Base-by-base conservation (phyloP, 306 rosid species). In the Rosa lucieae region DNA sequence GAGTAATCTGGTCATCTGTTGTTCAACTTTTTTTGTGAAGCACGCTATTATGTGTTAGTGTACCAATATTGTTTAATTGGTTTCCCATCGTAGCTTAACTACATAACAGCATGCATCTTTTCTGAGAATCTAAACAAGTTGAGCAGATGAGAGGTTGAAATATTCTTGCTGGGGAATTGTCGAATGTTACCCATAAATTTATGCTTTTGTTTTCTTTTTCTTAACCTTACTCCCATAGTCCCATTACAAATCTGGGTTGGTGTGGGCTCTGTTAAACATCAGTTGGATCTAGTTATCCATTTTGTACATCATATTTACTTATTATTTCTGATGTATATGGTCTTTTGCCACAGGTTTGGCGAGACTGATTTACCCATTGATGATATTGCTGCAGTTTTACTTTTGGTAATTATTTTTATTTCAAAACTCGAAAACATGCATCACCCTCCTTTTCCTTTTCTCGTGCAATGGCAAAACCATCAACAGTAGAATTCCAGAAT, bases 321-420 rank as follows among this genome's bases (percentile, higher is more conserved):
- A 10, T 39, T 26, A 53, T 76, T 76, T 77, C 52, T 86, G 14
- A 14, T 20, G 72, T 59, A 42, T 44, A 15, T 53, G 52, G 70
- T 79, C 63, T 62, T 59, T 82, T 82, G 80, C 79, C 83, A 32
- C 96, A 96, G 98, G 92, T 86, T 93, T 83, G 97, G 99, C 6
- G 93, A 85, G 83, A 89, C 90, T 76, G 98, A 93, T 90, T 88
- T 93, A 79, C 99, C 98, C 40, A 62, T 96, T 63, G 98, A 96
- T 86, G 99, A 96, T 83, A 91, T 93, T 79, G 96, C 94, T 55
- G 99, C 97, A 44, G 99, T 90, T 85, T 75, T 89, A 77, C 92
- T 96, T 46, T 88, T 93, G 96, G 99, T 96, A 91, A 83, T 59
- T 78, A 66, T 76, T 81, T 37, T 23, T 5, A 40, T 56, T 59